Percentiles rank a stretch among this genome's conserved stretches.
Conservation (phyloP, 2,329 filamentous ascomycete species). For the Capronia epimyces region DNA sequence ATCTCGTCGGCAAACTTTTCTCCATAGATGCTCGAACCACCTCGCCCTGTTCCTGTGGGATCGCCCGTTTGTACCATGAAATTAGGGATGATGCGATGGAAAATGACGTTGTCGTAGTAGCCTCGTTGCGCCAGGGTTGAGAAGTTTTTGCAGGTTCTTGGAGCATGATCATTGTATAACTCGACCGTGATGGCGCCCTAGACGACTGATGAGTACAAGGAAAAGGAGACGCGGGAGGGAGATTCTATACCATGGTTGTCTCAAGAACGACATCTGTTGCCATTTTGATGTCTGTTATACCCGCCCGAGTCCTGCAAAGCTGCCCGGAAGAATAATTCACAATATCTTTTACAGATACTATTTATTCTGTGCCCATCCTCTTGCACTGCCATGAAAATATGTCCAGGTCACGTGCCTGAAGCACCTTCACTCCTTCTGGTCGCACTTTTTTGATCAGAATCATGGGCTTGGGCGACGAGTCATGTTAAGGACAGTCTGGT, state of each 20-base stretch:
- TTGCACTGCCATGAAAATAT: too few species aligned
- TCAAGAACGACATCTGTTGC: constrained; percentile 73
- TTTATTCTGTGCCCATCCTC: too few species aligned
- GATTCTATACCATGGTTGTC: constrained; percentile 68
- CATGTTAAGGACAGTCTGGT: too few species aligned
- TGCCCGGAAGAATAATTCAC: too few species aligned
- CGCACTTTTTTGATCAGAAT: too few species aligned
- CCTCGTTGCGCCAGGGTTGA: constrained; percentile 68
- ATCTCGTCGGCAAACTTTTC: constrained; percentile 95
- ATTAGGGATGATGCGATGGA: constrained; percentile 90
- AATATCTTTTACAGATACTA: too few species aligned
- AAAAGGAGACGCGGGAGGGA: constrained; percentile 11
- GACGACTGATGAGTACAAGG: constrained; percentile 10
- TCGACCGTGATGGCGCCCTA: constrained; percentile 81
- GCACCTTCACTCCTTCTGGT: too few species aligned
- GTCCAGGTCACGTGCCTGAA: too few species aligned
- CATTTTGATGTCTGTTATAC: constrained; percentile 46
- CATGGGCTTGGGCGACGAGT: too few species aligned
- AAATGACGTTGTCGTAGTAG: constrained; percentile 81
- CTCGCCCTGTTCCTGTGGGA: constrained; percentile 86
- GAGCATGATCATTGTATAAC: constrained; percentile 84
- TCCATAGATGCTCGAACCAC: constrained; percentile 84
- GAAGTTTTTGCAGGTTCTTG: constrained; percentile 85
- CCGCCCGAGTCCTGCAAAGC: too few species aligned
- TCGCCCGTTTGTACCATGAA: constrained; percentile 98